phyloP scores from a whole-genome alignment of 2,329 filamentous ascomycete genomes.

The Ambrosiella beaveri region DNA sequence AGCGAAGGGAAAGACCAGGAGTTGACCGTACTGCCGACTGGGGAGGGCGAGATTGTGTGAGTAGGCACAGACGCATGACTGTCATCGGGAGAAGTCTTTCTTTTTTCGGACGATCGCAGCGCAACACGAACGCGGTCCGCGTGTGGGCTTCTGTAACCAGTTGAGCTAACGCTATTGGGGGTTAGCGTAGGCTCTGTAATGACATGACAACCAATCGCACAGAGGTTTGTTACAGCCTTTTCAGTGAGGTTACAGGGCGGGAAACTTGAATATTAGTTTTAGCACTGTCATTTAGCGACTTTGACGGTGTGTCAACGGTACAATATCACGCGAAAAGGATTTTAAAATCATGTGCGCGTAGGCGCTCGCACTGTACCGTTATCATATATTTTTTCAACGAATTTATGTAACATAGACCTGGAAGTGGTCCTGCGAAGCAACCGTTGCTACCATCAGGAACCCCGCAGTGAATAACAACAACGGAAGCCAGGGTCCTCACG shows the following conservation, averaged over 20 bases:
- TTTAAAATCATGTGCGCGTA: neutral
- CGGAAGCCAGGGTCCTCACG: neutral
- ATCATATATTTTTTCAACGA: too few relatives aligned
- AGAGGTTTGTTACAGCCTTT: neutral
- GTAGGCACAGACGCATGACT: conserved; percentile 1
- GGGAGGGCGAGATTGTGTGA: neutral
- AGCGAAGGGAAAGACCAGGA: neutral
- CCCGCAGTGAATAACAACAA: neutral
- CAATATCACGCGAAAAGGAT: neutral
- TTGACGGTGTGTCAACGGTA: neutral
- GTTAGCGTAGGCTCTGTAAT: neutral
- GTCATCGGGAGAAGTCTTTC: neutral
- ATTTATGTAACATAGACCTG: too few relatives aligned
- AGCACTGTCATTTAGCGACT: neutral
- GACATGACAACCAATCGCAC: neutral
- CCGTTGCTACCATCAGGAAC: neutral
- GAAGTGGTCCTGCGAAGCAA: neutral
- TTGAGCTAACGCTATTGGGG: neutral
- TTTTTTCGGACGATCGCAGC: neutral
- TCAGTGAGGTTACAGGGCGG: neutral
- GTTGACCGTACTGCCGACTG: neutral
- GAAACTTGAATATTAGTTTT: neutral
- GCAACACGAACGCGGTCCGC: neutral
- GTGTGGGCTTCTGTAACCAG: neutral
- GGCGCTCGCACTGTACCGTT: too few relatives aligned